Evolutionary conservation across 148 eudicot genomes (phyloP).

Genomic region (Dianthus caryophyllus): DNA sequence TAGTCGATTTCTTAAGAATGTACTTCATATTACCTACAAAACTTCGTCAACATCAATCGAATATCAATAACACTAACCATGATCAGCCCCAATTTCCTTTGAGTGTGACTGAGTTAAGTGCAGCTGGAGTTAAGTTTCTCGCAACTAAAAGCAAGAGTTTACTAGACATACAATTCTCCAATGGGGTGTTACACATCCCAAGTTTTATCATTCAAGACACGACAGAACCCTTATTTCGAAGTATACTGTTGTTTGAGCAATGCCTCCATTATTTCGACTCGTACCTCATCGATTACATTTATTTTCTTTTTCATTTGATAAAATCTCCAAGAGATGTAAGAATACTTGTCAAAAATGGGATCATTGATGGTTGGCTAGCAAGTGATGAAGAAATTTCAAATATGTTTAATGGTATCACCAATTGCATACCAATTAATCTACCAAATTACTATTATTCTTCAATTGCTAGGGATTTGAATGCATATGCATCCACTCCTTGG

Average conservation of each 20-base stretch:
- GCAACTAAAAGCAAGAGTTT: slow-evolving; percentile 1
- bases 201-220: not conserved
- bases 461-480: slow-evolving; percentile 12
- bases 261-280: slow-evolving; percentile 17
- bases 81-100: too few relatives aligned
- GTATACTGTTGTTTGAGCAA: slow-evolving; percentile 22
- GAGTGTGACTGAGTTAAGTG: too few relatives aligned
- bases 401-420: slow-evolving; percentile 15
- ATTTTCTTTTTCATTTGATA: slow-evolving; percentile 21
- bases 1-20: too few relatives aligned
- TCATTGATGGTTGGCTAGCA: slow-evolving; percentile 18
- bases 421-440: not conserved
- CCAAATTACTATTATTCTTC: not conserved
- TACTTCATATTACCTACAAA: too few relatives aligned
- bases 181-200: slow-evolving; percentile 26
- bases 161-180: slow-evolving; percentile 13
- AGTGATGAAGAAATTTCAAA: slow-evolving; percentile 19
- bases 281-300: slow-evolving; percentile 26
- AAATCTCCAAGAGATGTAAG: slow-evolving; percentile 22
- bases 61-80: too few relatives aligned
- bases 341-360: slow-evolving; percentile 22
- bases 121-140: too few relatives aligned
- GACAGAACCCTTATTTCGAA: slow-evolving; percentile 18
- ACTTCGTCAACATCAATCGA: too few relatives aligned
- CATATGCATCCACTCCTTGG: slow-evolving; percentile 10